Percentiles rank a stretch among this genome's conserved stretches.
These are phyloP conservation scores for Pythium dissimile DNA, from an alignment of 352 stramenopile genomes.

Conservation along the genomic window DNA sequence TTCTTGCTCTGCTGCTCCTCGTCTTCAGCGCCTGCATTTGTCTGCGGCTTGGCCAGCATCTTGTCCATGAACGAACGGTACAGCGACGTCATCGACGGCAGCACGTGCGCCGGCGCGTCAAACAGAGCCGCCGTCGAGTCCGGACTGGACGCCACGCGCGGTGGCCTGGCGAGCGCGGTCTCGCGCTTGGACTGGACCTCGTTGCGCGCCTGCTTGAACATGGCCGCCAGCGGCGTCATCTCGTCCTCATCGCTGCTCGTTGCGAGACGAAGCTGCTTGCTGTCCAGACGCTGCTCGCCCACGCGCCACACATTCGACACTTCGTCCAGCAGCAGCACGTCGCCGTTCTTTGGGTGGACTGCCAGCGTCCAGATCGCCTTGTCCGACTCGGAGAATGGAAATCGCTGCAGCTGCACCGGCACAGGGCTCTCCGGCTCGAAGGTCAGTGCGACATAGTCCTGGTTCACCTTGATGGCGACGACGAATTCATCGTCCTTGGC, in stretches of 20 bases:
- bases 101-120: constrained; percentile 73
- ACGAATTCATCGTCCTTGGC: constrained; percentile 45
- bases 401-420: constrained; percentile 37
- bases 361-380: constrained; percentile 45
- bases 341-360: constrained; percentile 55
- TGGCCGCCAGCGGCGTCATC: constrained; percentile 34
- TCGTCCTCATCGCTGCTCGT: constrained; percentile 27
- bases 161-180: constrained; percentile 5
- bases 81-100: constrained; percentile 79
- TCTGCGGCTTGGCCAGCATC: constrained; percentile 70
- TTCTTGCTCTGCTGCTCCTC: constrained; percentile 48
- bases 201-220: constrained; percentile 23
- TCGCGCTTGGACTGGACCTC: constrained; percentile 20
- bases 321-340: constrained; percentile 55
- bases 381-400: constrained; percentile 30
- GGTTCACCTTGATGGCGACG: constrained; percentile 31
- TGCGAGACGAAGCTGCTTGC: constrained; percentile 32
- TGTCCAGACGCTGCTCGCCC: constrained; percentile 39
- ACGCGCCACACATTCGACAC: constrained; percentile 59
- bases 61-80: constrained; percentile 87
- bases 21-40: neutral
- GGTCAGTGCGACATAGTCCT: constrained; percentile 45
- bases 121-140: constrained; percentile 48
- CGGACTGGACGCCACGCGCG: constrained; percentile 13
- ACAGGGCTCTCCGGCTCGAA: constrained; percentile 50